Base-by-base conservation (phyloP, 1,139 yeast species). In the Yamadazyma dushanensis region DNA sequence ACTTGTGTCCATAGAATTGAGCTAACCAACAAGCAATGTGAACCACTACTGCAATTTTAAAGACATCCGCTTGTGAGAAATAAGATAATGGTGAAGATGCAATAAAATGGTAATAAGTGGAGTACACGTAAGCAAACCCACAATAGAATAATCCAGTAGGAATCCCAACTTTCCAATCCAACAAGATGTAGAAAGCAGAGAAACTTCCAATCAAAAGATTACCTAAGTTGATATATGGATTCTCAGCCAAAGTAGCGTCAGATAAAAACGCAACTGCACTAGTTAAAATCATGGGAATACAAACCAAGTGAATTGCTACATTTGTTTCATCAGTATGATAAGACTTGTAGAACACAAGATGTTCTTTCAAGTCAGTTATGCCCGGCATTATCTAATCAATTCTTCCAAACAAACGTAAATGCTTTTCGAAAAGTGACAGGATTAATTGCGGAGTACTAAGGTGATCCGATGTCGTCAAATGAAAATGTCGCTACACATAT, bases 1-100 rank as follows among this genome's bases (percentile, higher is more conserved):
- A 72, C 2, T 85, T 92, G 54, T 92, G 97, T 4, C 97, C 97
- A 40, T 83, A 70, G 58, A 92, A 89, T 54, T 92, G 97, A n/a
- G 80, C 80, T 15, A 80, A 51, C 97, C 98, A 92, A 10, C 85
- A 66, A 2, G 59, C 31, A 0, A 73, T 55, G 56, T 83, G 85
- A 18, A 75, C 47, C 0, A 42, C 49, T 20, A 63, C 41, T 3
- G 77, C 70, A 31, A 46, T 51, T 30, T 30, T 41, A 22, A 36
- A 38, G n/a, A 46, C 28, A 8, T 43, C 40, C 3, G 36, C 27
- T 50, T 51, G 37, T 54, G 47, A 23, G 16, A 40, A 18, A 16
- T 24, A 13, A 2, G 40, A 26, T 20, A 73, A 48, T 6, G 54
- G 39, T 4, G 42, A 26, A 1, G 43, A 29, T 11, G 43, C 45